Evolutionary conservation across 2,329 filamentous ascomycete species (phyloP).

Genomic region (Pseudogymnoascus pannorum): DNA sequence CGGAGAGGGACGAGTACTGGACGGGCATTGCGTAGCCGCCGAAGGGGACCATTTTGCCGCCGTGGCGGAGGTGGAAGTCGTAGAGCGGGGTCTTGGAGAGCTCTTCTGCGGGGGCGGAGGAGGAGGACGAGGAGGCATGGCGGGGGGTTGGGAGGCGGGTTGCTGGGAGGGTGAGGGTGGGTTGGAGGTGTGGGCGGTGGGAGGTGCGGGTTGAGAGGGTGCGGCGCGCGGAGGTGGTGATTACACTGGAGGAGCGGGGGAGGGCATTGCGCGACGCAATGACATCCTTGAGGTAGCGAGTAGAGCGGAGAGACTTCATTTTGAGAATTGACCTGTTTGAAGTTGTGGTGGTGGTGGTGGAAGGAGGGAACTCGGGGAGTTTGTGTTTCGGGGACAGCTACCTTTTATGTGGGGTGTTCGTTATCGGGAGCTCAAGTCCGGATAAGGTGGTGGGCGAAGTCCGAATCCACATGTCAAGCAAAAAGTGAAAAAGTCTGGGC

Average conservation of each 20-base stretch:
- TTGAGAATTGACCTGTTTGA: constrained; percentile 1
- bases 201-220: constrained; percentile 12
- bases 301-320: constrained; percentile 9
- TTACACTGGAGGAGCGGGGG: not conserved
- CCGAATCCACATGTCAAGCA: not conserved
- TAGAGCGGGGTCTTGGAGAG: constrained; percentile 66
- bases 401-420: constrained; percentile 9
- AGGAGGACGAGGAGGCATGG: constrained; percentile 18
- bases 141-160: constrained; percentile 17
- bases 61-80: constrained; percentile 67
- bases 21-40: constrained; percentile 90
- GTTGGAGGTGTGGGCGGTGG: constrained; percentile 9
- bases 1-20: constrained; percentile 70
- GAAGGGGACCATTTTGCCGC: constrained; percentile 95
- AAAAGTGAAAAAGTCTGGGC: not conserved
- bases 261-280: constrained; percentile 2
- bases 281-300: not conserved
- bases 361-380: not conserved
- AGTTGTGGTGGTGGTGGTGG: not conserved
- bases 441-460: constrained; percentile 9
- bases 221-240: not conserved
- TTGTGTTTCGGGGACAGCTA: not conserved
- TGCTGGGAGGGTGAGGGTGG: constrained; percentile 1
- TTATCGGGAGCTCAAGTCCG: constrained; percentile 9
- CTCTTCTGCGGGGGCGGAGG: constrained; percentile 21